Evolutionary conservation across 192 early-diverging fungal species (phyloP).

Genomic region (Fimicolochytrium jonesii): DNA sequence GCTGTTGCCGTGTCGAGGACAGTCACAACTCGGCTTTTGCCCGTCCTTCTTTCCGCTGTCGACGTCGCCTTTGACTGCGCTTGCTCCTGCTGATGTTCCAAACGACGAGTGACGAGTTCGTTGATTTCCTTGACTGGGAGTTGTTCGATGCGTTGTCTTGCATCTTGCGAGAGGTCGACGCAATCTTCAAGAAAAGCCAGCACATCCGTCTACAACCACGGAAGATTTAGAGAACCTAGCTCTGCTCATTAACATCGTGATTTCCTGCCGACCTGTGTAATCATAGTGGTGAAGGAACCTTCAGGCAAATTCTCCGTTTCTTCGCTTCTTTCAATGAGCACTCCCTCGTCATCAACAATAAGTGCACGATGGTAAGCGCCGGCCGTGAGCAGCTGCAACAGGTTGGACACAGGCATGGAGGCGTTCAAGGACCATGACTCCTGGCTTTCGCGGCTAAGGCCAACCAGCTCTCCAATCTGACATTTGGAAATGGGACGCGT

Average conservation of each 20-base stretch:
- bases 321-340: constrained; percentile 3
- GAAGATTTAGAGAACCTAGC: too few species aligned
- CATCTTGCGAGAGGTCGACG: constrained; percentile 14
- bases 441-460: constrained; percentile 28
- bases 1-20: constrained; percentile 34
- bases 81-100: too few species aligned
- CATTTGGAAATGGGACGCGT: too few species aligned
- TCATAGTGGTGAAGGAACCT: constrained; percentile 26
- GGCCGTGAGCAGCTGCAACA: constrained; percentile 36
- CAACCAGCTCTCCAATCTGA: constrained; percentile 31
- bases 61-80: too few species aligned
- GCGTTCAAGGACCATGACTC: constrained; percentile 40
- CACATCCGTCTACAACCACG: constrained; percentile 26
- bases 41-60: too few species aligned
- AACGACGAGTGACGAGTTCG: constrained; percentile 3
- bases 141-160: constrained; percentile 10
- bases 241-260: too few species aligned
- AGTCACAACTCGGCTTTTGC: constrained; percentile 23
- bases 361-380: constrained; percentile 40
- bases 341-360: constrained; percentile 37
- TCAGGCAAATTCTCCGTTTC: background rate
- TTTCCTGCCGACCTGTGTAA: constrained; percentile 34
- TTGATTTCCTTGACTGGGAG: constrained; percentile 8
- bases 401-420: constrained; percentile 29
- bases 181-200: constrained; percentile 23